These are phyloP conservation scores for Penicillium sp. DNA, from an alignment of 2,329 filamentous ascomycete genomes.

Conservation along the genomic window DNA sequence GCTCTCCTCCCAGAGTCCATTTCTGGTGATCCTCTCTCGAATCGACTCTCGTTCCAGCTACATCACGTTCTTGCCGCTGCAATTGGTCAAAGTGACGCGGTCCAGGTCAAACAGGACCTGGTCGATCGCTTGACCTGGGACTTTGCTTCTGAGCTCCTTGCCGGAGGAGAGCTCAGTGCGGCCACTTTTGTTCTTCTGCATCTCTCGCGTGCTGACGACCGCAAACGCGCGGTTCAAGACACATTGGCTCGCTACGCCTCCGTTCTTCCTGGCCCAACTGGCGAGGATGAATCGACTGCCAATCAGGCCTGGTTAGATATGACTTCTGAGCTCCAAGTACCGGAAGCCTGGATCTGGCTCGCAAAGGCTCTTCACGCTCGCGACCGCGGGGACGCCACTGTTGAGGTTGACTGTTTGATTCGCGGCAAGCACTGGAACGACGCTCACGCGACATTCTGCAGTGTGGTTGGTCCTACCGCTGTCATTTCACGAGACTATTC, in stretches of 20 bases:
- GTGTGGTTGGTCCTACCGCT: constrained; percentile 71
- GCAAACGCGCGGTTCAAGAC: constrained; percentile 63
- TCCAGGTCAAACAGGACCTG: constrained; percentile 52
- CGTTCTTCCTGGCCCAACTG: constrained; percentile 54
- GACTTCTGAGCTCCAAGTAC: constrained; percentile 62
- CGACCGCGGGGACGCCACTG: constrained; percentile 60
- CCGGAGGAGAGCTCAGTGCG: constrained; percentile 60
- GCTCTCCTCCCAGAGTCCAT: constrained; percentile 71
- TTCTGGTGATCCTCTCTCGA: constrained; percentile 67
- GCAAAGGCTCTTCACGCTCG: constrained; percentile 80
- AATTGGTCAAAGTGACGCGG: constrained; percentile 43
- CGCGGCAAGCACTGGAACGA: constrained; percentile 69
- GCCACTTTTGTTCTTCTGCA: constrained; percentile 74
- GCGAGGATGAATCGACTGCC: constrained; percentile 35
- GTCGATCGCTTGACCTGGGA: constrained; percentile 61
- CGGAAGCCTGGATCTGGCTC: constrained; percentile 74
- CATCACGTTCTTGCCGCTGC: constrained; percentile 56
- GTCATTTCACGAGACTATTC: constrained; percentile 78
- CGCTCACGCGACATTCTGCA: constrained; percentile 76
- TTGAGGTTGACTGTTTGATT: constrained; percentile 74
- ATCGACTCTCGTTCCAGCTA: constrained; percentile 78
- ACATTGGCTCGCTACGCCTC: constrained; percentile 67
- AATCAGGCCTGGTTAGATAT: constrained; percentile 53
- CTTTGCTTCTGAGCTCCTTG: constrained; percentile 49
- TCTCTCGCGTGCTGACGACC: constrained; percentile 57